Percentiles rank a stretch among this genome's conserved stretches.
Evolutionary conservation across 345 rosid species (phyloP).

Genomic region (Salix udensis): DNA sequence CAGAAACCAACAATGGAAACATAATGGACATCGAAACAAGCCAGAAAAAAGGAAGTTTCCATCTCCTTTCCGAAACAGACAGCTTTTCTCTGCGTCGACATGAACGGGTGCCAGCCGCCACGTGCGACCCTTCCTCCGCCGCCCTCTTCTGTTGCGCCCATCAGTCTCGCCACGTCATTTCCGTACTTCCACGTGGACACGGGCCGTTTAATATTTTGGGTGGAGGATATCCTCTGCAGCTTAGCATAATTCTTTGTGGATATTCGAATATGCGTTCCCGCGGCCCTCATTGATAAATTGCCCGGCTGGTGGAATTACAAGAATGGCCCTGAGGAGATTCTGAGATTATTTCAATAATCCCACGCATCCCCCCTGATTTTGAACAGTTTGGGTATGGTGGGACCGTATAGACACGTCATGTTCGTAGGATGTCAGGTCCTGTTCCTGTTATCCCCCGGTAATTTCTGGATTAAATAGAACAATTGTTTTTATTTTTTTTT

Average conservation of each 20-base stretch:
- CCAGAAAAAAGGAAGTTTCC: conserved; percentile 22
- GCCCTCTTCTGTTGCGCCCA: background rate
- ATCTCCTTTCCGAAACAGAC: conserved; percentile 9
- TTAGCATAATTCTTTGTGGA: conserved; percentile 32
- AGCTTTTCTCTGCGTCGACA: background rate
- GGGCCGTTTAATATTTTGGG: background rate
- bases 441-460: background rate
- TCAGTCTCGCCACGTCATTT: conserved; percentile 2
- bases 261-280: conserved; percentile 47
- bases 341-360: background rate
- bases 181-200: background rate
- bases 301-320: conserved; percentile 7
- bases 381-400: background rate
- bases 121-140: background rate
- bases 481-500: no score
- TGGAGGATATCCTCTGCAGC: conserved; percentile 18
- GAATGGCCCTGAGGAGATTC: conserved; percentile 1
- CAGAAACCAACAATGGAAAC: background rate
- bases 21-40: background rate
- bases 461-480: no score
- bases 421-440: background rate
- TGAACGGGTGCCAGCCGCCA: background rate
- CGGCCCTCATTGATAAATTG: background rate
- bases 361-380: background rate
- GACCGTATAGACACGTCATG: background rate